Base-by-base conservation (phyloP, 2,329 filamentous ascomycete genomes). In the Nemania sp. region DNA sequence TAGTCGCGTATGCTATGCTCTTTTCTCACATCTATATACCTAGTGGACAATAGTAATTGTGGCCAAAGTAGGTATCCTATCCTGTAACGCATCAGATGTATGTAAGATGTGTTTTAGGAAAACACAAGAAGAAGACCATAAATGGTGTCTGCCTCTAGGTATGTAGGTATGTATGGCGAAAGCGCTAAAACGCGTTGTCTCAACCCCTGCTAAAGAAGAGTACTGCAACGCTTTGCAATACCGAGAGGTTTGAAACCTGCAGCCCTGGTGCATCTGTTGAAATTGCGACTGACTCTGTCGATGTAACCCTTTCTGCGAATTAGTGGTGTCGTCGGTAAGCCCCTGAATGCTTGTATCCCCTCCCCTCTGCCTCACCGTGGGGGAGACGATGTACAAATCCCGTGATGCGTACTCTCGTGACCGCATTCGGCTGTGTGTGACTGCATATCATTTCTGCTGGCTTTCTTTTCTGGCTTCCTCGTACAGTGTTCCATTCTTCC, bases 351-450 rank as follows among this genome's bases (percentile, higher is more conserved):
- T 45, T 56, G 57, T 66, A 45, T 53, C 24, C 61, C 62, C 61
- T 49, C 55, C 61, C 55, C 60, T 65, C 57, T 68, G 47, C 54
- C 65, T 69, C 62, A 59, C 66, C 60, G 64, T 64, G 66, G 68
- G 61, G 58, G 68, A 35, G n/a, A 69, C 47, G 66, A 64, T 35
- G 63, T 41, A 38, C 57, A 69, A 62, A 55, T 71, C 69, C 66
- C 69, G 69, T 71, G 73, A 74, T 72, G 57, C 55, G 47, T 73
- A 68, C 73, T 75, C 75, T 75, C 75, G 75, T 77, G 75, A 77
- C 73, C 70, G 71, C 64, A 52, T 69, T 60, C 58, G 68, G 71
- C 75, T 77, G 75, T 75, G 74, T 73, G 75, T 76, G 75, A 74
- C 72, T 75, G 74, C 74, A 75, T 76, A 70, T 62, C 58, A 43